phyloP scores from a whole-genome alignment of 1,139 yeast genomes.

The Suhomyces wounanorum region DNA sequence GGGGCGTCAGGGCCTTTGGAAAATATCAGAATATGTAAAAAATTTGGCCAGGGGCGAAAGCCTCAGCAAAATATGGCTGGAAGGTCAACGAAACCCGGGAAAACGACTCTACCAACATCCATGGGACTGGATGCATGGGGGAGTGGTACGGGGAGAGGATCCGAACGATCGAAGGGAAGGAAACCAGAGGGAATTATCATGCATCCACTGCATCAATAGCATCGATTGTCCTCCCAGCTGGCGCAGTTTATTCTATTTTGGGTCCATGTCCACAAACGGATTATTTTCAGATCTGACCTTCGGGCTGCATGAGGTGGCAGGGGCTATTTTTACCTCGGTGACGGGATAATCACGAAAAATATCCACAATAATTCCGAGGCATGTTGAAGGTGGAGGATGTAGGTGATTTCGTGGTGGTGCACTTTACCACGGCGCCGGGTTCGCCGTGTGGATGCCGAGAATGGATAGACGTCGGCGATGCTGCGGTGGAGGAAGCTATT shows the following conservation, averaged over 20 bases:
- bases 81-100: too few species aligned
- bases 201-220: background rate
- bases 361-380: background rate
- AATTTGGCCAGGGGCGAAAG: too few species aligned
- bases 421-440: too few species aligned
- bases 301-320: conserved; percentile 1
- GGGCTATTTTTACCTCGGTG: background rate
- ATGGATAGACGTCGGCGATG: too few species aligned
- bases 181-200: background rate
- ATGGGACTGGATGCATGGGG: too few species aligned
- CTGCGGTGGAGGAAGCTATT: too few species aligned
- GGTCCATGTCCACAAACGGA: background rate
- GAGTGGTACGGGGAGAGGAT: background rate
- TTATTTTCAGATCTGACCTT: conserved; percentile 2
- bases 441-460: too few species aligned
- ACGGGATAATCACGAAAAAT: background rate
- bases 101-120: too few species aligned
- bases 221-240: background rate
- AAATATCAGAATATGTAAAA: too few species aligned
- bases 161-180: background rate
- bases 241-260: background rate
- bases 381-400: background rate
- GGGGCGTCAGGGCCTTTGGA: too few species aligned
- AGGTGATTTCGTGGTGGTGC: too few species aligned
- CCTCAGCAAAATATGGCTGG: too few species aligned